Base-by-base conservation (phyloP, 768 basidiomycete genomes). In the Amylocystis lapponica region DNA sequence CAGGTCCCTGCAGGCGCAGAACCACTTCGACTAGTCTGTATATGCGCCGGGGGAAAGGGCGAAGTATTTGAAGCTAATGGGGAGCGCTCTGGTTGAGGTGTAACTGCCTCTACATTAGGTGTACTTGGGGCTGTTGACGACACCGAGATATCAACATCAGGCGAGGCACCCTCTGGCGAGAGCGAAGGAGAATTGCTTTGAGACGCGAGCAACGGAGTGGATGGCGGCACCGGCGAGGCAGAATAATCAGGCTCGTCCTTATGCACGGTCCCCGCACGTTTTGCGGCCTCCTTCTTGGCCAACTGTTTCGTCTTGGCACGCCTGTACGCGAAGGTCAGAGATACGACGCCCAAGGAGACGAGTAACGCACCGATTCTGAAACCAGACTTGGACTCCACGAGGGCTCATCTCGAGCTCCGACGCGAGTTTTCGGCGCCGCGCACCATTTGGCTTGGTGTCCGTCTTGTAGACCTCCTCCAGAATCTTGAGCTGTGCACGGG, bases 361-460 rank as follows among this genome's bases (percentile, higher is more conserved):
- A n/a, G n/a, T n/a, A n/a, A 45, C 58, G 43, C 55, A 86, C 83
- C 87, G 73, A 61, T 92, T 92, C 66, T 92, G 88, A 63, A 91
- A 91, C 88, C 87, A 89, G 20, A 90, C 94, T 76, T 98, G 94
- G 2, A 98, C 88, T n/a, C 90, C 91, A 47, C 94, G 72, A 17
- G 91, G 80, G 9, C 88, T 86, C 94, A 98, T 98, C 49, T 81
- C 83, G 45, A 97, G 78, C 66, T 91, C 75, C 9, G 73, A 66
- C 0, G 92, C 86, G 41, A 98, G 78, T 50, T 78, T 72, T 62
- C 87, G 89, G 54, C 95, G 76, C 27, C 86, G 68, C 6, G 75
- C 66, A 29, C 81, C 83, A 62, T 92, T 93, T 13, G 95, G 94
- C 63, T 98, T 98, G 43, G 89, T 89, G 65, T 93, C 91, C 53